Conservation (phyloP, 2,329 filamentous ascomycete species). For the Neonectria coccinea region DNA sequence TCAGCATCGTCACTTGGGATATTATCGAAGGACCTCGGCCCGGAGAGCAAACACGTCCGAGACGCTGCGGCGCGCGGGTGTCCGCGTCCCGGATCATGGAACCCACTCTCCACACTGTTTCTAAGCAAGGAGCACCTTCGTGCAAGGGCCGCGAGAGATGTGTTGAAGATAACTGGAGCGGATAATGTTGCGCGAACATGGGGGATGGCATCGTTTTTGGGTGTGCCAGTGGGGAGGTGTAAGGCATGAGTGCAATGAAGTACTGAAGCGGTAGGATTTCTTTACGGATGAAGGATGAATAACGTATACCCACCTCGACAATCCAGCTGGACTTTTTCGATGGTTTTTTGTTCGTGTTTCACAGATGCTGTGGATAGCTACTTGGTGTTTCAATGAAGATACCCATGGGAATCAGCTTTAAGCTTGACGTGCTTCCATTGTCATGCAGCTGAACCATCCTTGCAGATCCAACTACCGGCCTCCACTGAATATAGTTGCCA, state of each 20-base stretch:
- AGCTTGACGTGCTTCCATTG: neutral
- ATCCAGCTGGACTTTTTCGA: neutral
- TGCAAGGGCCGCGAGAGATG: slow-evolving; percentile 24
- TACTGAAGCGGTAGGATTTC: neutral
- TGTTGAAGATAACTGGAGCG: slow-evolving; percentile 38
- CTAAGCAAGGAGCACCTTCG: slow-evolving; percentile 26
- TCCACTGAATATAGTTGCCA: slow-evolving; percentile 20
- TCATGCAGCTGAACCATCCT: slow-evolving; percentile 1
- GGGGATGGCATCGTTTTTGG: slow-evolving; percentile 40
- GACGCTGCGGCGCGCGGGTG: slow-evolving; percentile 1
- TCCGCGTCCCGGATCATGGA: slow-evolving; percentile 13
- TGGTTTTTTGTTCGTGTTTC: neutral
- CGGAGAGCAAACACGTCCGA: neutral
- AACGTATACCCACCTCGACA: neutral
- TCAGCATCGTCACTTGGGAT: slow-evolving; percentile 12
- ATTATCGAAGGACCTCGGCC: slow-evolving; percentile 13
- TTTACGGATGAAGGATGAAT: neutral
- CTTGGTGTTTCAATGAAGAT: neutral
- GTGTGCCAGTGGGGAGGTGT: slow-evolving; percentile 35
- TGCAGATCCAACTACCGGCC: neutral
- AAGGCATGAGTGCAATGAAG: neutral
- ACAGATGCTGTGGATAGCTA: neutral
- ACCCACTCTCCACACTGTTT: slow-evolving; percentile 25
- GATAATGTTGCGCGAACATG: slow-evolving; percentile 42
- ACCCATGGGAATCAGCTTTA: neutral